phyloP scores from a whole-genome alignment of 192 early-diverging fungal species.

The Pecoramyces ruminantium region DNA sequence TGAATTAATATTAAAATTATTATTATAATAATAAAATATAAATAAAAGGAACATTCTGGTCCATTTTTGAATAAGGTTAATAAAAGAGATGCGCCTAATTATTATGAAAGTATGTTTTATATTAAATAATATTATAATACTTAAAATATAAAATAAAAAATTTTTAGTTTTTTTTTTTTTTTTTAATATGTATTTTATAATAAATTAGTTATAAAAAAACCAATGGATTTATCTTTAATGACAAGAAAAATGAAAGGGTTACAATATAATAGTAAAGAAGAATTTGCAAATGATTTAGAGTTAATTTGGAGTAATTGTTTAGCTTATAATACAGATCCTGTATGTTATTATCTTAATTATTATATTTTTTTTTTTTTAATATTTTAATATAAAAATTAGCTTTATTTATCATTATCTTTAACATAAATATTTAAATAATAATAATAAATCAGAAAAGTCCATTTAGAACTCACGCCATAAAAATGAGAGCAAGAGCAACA shows the following conservation, averaged over 20 bases:
- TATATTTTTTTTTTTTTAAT: slow-evolving; percentile 1
- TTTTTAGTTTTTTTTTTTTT: too few species aligned
- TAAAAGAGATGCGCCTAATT: slow-evolving; percentile 81
- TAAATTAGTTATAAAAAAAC: slow-evolving; percentile 82
- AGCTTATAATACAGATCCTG: slow-evolving; percentile 71
- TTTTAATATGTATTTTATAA: too few species aligned
- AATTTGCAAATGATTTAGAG: slow-evolving; percentile 73
- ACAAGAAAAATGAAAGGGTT: slow-evolving; percentile 66
- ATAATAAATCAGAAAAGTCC: slow-evolving; percentile 59
- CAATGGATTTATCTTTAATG: slow-evolving; percentile 91
- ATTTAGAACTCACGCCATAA: slow-evolving; percentile 67
- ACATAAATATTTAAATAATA: too few species aligned
- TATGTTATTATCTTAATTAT: background rate
- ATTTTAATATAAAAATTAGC: too few species aligned
- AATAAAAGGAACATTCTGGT: slow-evolving; percentile 44
- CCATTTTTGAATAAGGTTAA: slow-evolving; percentile 80
- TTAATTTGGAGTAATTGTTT: slow-evolving; percentile 89
- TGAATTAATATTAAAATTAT: too few species aligned
- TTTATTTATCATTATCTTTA: too few species aligned
- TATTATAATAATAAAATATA: too few species aligned
- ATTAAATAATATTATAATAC: too few species aligned
- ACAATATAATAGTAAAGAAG: slow-evolving; percentile 69
- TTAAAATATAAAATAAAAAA: too few species aligned
- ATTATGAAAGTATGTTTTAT: slow-evolving; percentile 47
- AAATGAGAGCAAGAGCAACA: slow-evolving; percentile 45